A percentile compares a stretch with the other conserved stretches of the same genome.
These are phyloP conservation scores for Acer campestre DNA, from an alignment of 345 rosid species.

Conservation along the genomic window DNA sequence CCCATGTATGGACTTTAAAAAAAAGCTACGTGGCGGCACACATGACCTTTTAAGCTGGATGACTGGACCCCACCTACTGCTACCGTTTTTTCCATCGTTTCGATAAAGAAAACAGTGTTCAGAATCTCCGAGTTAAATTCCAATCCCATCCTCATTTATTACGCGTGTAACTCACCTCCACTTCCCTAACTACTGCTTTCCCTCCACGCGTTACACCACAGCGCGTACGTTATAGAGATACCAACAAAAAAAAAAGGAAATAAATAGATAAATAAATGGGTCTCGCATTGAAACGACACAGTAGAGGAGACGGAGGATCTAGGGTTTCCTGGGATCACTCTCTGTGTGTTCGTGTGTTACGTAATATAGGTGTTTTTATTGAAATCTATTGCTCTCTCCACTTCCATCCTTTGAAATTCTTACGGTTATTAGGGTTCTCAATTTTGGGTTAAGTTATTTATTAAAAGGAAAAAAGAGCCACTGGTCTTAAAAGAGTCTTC, in stretches of 20 bases:
- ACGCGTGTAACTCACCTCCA: conserved; percentile 24
- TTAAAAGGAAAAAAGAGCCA: background rate
- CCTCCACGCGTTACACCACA: conserved; percentile 4
- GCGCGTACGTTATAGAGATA: background rate
- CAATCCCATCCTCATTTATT: conserved; percentile 8
- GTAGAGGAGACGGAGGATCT: conserved; percentile 48
- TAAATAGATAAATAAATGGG: background rate
- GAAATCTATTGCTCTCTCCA: conserved; percentile 11
- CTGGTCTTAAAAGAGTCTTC: background rate
- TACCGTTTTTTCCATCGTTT: conserved; percentile 29
- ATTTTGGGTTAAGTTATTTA: conserved; percentile 12
- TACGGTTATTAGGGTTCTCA: conserved; percentile 31
- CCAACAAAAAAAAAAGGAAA: background rate
- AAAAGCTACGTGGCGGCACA: conserved; percentile 18
- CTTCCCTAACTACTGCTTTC: too few species aligned
- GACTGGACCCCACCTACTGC: conserved; percentile 19
- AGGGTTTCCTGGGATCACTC: conserved; percentile 60
- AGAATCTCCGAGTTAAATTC: background rate
- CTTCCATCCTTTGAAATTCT: background rate
- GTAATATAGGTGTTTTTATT: background rate
- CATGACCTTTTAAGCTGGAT: conserved; percentile 2
- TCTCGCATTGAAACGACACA: conserved; percentile 25
- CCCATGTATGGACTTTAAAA: background rate
- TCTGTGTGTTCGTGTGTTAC: conserved; percentile 25
- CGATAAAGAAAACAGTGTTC: background rate